Conservation (phyloP, 768 basidiomycete species). For the Suillus luteus region DNA sequence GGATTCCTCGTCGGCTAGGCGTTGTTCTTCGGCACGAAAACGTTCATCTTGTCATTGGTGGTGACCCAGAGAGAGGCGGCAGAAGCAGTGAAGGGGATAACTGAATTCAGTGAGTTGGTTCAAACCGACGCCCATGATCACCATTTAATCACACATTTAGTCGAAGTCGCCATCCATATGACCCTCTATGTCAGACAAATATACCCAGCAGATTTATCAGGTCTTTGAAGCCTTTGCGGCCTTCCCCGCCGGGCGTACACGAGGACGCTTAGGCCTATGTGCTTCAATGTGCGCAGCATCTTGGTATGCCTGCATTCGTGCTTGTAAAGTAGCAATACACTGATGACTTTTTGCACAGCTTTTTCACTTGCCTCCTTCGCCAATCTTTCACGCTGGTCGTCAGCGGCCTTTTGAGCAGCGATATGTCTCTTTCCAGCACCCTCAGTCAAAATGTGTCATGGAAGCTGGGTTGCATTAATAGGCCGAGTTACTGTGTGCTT, state of each 20-base stretch:
- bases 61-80: not conserved
- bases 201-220: constrained; percentile 75
- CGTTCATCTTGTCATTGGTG: no score
- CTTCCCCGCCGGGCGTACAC: not conserved
- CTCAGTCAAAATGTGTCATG: no score
- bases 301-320: constrained; percentile 1
- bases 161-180: constrained; percentile 92
- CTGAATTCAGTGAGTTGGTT: constrained; percentile 65
- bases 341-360: not conserved
- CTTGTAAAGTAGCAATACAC: constrained; percentile 9
- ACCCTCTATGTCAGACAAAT: constrained; percentile 90
- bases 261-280: not conserved
- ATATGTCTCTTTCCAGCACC: no score
- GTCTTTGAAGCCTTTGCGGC: not conserved
- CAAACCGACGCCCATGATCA: not conserved
- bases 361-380: constrained; percentile 1
- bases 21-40: no score
- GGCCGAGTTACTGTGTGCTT: no score
- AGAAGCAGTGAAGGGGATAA: constrained; percentile 67
- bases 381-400: no score
- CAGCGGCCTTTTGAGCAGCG: no score
- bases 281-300: not conserved
- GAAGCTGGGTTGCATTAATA: no score
- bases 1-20: no score
- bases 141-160: constrained; percentile 42